Evolutionary conservation across 169 alveolate genomes (phyloP).

Genomic region (Plasmodium reichenowi): DNA sequence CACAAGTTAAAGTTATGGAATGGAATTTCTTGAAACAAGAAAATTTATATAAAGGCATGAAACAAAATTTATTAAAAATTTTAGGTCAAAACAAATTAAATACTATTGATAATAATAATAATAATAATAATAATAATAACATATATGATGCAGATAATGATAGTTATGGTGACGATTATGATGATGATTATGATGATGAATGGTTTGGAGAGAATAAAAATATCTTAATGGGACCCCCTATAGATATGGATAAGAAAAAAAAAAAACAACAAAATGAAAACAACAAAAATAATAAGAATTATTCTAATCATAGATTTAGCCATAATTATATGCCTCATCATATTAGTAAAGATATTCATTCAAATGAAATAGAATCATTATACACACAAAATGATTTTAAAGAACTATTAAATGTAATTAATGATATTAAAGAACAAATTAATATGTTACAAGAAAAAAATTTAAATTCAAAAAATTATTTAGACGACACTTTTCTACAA

Average conservation of each 20-base stretch:
- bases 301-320: background rate
- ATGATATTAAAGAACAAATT: constrained; percentile 35
- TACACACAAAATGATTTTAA: too few relatives aligned
- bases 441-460: constrained; percentile 30
- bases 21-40: too few relatives aligned
- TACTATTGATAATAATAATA: background rate
- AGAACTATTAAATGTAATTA: background rate
- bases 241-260: background rate
- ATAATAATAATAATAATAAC: background rate
- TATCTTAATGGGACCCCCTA: background rate
- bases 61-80: background rate
- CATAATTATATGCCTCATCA: too few relatives aligned
- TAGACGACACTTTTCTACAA: constrained; percentile 44
- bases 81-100: background rate
- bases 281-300: background rate
- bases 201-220: background rate
- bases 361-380: background rate
- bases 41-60: too few relatives aligned
- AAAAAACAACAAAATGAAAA: background rate
- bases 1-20: constrained; percentile 14
- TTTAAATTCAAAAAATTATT: constrained; percentile 14
- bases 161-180: background rate
- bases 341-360: background rate
- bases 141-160: background rate
- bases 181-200: background rate